Conservation (phyloP, 192 early-diverging fungal genomes). For the Cetraspora pellucida region DNA sequence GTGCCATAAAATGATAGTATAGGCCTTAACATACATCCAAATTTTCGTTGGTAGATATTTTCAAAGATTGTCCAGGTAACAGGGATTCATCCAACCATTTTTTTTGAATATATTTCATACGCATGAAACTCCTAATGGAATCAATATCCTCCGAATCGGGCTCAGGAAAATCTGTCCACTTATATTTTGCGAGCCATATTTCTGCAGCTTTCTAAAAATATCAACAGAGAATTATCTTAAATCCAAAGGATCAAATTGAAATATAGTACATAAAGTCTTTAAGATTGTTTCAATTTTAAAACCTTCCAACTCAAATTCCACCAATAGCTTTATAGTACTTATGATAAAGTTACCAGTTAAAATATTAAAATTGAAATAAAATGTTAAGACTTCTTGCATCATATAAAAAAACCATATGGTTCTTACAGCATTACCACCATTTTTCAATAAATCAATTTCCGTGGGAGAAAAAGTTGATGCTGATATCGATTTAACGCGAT, state of each 20-base stretch:
- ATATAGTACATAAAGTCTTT: too few relatives aligned
- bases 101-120: slow-evolving; percentile 48
- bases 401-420: background rate
- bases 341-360: too few relatives aligned
- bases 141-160: slow-evolving; percentile 44
- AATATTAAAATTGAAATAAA: too few relatives aligned
- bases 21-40: background rate
- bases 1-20: background rate
- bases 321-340: too few relatives aligned
- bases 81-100: slow-evolving; percentile 30
- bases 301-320: too few relatives aligned
- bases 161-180: slow-evolving; percentile 44
- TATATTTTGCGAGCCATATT: slow-evolving; percentile 48
- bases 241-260: background rate
- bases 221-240: background rate
- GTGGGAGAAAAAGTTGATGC: slow-evolving; percentile 57
- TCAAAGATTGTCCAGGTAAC: background rate
- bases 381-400: too few relatives aligned
- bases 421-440: slow-evolving; percentile 57
- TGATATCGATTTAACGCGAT: slow-evolving; percentile 64
- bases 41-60: background rate
- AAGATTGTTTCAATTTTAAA: too few relatives aligned
- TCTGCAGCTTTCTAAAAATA: background rate
- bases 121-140: slow-evolving; percentile 42
- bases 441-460: slow-evolving; percentile 48